Percentiles rank a stretch among this genome's conserved stretches.
Conservation (phyloP, 73 alveolate genomes). For the Tetrahymena thermophila region DNA sequence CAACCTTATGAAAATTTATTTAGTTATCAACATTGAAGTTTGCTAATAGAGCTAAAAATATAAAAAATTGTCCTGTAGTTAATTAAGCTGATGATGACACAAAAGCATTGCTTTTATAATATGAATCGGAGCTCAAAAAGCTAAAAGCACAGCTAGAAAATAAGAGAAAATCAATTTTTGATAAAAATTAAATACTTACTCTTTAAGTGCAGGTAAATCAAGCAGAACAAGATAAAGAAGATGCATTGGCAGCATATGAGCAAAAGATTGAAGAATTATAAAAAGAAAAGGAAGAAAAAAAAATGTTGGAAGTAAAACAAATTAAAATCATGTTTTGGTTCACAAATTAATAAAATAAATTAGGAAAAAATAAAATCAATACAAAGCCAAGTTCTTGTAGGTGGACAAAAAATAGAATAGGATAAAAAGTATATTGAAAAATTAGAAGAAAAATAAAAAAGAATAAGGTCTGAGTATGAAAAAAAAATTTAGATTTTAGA, state of each 20-base stretch:
- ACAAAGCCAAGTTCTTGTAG: constrained; percentile 90
- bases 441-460: constrained; percentile 75
- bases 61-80: constrained; percentile 90
- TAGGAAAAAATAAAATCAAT: constrained; percentile 69
- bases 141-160: constrained; percentile 87
- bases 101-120: constrained; percentile 88
- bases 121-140: constrained; percentile 93
- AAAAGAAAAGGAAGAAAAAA: constrained; percentile 90
- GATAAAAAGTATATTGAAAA: constrained; percentile 89
- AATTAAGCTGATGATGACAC: constrained; percentile 89
- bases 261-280: constrained; percentile 80
- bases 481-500: constrained; percentile 85
- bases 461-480: constrained; percentile 69
- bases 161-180: constrained; percentile 58
- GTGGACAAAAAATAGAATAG: constrained; percentile 94
- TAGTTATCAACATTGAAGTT: constrained; percentile 91
- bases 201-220: constrained; percentile 37
- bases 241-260: constrained; percentile 93
- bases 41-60: constrained; percentile 98
- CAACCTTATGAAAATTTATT: background rate
- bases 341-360: background rate
- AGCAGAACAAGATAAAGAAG: constrained; percentile 94
- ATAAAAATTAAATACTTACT: constrained; percentile 68
- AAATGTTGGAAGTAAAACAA: constrained; percentile 82
- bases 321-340: background rate